These are phyloP conservation scores for Sugiyamaella paludigena DNA, from an alignment of 1,139 yeast species.

Conservation along the genomic window DNA sequence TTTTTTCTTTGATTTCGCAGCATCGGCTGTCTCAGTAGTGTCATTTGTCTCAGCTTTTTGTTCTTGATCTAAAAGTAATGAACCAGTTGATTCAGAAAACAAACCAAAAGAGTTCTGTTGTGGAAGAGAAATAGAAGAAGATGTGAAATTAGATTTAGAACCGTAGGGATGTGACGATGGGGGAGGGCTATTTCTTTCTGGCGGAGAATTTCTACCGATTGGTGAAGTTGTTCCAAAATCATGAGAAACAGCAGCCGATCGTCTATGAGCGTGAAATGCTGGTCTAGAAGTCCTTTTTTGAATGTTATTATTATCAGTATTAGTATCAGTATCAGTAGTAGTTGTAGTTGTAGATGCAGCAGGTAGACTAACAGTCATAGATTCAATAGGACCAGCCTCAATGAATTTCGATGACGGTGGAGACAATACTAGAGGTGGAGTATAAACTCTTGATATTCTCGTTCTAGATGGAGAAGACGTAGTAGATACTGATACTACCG, in stretches of 20 bases:
- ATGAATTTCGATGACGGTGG: neutral
- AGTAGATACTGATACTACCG: neutral
- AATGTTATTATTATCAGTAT: neutral
- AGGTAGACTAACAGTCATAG: neutral
- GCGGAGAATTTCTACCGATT: neutral
- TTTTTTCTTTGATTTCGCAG: conserved; percentile 2
- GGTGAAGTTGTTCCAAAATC: conserved; percentile 22
- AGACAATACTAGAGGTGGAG: conserved; percentile 7
- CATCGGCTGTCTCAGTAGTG: neutral
- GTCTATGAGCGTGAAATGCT: conserved; percentile 33
- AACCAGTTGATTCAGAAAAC: conserved; percentile 14
- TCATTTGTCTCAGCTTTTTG: too few relatives aligned
- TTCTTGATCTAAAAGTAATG: conserved; percentile 8
- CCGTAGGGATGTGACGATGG: conserved; percentile 12
- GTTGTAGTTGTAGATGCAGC: neutral
- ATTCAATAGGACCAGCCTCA: conserved; percentile 5
- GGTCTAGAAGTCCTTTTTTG: conserved; percentile 12
- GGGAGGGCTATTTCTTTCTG: conserved; percentile 1
- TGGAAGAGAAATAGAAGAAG: conserved; percentile 21
- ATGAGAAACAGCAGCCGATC: conserved; percentile 38
- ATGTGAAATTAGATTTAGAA: conserved; percentile 24
- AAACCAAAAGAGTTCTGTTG: conserved; percentile 16
- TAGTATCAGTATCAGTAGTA: neutral
- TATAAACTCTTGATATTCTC: conserved; percentile 3
- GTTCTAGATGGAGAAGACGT: conserved; percentile 9